Evolutionary conservation across 331 rosid genomes (phyloP), one percentile per base, ranked within the genome.

Genomic region (Dryas integrifolia): DNA sequence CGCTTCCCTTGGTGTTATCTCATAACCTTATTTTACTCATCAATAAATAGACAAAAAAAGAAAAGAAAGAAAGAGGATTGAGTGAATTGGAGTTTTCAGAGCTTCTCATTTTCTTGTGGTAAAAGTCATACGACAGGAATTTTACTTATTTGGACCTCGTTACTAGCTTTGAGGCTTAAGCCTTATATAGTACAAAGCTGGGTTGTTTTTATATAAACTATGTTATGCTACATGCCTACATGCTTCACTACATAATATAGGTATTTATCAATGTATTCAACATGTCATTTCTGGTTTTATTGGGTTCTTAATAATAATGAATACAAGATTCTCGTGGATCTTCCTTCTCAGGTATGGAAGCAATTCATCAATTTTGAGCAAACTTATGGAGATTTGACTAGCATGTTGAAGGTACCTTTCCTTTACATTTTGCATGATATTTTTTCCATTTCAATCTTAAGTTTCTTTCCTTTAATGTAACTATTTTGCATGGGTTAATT

Each of bases 341-440:
- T 73, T 79, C 18, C 40, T 74, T 58, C 72, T 73, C 76, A 94
- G 98, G 89, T 94, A 44, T 94, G 98, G 97, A 94, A 94, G 81
- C 88, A 84, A 70, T 94, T 94, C 76, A 59, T 81, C 77, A 89
- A 80, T 65, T 91, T 94, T 79, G 98, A 94, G 88, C 92, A 86
- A 84, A 91, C 96, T 71, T 94, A 89, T 56, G 98, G 98, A 67
- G 98, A 94, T 84, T 86, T 94, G 85, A 86, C 90, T 30, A 88
- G 96, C 83, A 88, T 94, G 96, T 82, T 88, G 84, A 94, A 94
- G 97, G 98, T 91, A 75, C 59, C 3, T 62, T 30, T 55, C 40
- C 52, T 50, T 60, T 78, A 30, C 16, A 16, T 50, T 68, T 15
- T 48, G 58, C 10, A 4, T 41, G 67, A 76, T 64, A 24, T 60